phyloP scores from a whole-genome alignment of 345 rosid genomes.

The Streptanthus diversifolius region DNA sequence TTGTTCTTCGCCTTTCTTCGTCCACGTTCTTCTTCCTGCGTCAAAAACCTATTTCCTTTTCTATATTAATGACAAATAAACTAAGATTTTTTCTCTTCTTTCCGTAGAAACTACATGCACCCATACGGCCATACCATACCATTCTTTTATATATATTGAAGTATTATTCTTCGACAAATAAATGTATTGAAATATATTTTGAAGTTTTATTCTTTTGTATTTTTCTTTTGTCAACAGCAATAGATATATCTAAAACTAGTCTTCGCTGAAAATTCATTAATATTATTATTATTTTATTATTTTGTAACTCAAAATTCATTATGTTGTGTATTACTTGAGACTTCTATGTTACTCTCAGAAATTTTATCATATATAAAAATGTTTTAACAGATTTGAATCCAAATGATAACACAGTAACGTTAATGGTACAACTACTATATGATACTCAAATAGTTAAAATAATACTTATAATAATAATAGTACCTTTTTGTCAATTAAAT shows the following conservation, averaged over 20 bases:
- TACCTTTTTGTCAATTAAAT: constrained; percentile 36
- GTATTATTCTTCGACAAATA: neutral
- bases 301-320: neutral
- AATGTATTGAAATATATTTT: neutral
- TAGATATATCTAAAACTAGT: neutral
- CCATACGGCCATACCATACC: neutral
- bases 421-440: neutral
- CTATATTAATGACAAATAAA: neutral
- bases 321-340: neutral
- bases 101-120: neutral
- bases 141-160: neutral
- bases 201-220: neutral
- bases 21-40: constrained; percentile 36
- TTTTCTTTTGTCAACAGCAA: neutral
- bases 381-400: neutral
- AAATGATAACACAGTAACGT: neutral
- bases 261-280: neutral
- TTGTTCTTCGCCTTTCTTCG: constrained; percentile 36
- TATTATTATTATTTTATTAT: neutral
- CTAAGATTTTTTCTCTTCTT: neutral
- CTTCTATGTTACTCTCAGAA: neutral
- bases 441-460: neutral
- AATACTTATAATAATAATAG: neutral
- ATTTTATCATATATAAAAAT: neutral
- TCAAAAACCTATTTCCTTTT: constrained; percentile 26